Percentiles rank a stretch among this genome's conserved stretches.
Conservation (phyloP, 305 asterid species). For the Striga hermonthica region DNA sequence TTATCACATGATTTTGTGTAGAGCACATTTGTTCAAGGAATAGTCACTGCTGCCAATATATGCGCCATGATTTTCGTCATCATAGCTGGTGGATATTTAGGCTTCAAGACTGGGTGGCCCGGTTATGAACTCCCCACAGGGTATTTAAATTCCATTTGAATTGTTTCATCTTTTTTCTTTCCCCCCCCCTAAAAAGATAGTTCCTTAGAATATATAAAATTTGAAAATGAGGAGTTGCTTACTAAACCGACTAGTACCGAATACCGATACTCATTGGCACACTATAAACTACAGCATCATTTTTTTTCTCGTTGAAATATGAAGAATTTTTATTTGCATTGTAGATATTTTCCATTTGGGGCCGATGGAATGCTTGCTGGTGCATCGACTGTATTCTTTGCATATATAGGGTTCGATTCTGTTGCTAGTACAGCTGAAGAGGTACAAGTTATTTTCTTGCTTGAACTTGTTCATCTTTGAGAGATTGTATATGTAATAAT, state of each 20-base stretch:
- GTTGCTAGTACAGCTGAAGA: slow-evolving; percentile 99
- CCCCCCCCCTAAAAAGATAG: neutral
- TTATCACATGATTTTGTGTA: slow-evolving; percentile 37
- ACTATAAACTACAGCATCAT: no score
- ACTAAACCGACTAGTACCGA: no score
- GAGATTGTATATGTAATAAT: no score
- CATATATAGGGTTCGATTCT: slow-evolving; percentile 85
- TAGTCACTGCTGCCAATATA: slow-evolving; percentile 70
- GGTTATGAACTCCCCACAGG: slow-evolving; percentile 80
- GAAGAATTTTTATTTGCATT: slow-evolving; percentile 6
- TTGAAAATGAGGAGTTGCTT: no score
- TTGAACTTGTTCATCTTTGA: slow-evolving; percentile 1
- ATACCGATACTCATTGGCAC: no score
- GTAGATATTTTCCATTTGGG: slow-evolving; percentile 82
- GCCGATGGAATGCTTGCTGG: slow-evolving; percentile 97
- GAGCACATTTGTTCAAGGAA: slow-evolving; percentile 88
- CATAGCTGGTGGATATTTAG: slow-evolving; percentile 89
- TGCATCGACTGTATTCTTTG: slow-evolving; percentile 92
- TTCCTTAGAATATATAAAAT: no score
- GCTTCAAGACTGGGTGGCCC: slow-evolving; percentile 92
- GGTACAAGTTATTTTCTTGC: slow-evolving; percentile 37
- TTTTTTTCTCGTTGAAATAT: slow-evolving; percentile 10
- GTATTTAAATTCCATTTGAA: slow-evolving; percentile 39
- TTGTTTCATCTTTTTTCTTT: slow-evolving; percentile 8
- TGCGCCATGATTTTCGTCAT: slow-evolving; percentile 90